A percentile compares a stretch with the other conserved stretches of the same genome.
phyloP scores from a whole-genome alignment of 371 early-diverging fungal genomes.

The Zancudomyces culisetae region DNA sequence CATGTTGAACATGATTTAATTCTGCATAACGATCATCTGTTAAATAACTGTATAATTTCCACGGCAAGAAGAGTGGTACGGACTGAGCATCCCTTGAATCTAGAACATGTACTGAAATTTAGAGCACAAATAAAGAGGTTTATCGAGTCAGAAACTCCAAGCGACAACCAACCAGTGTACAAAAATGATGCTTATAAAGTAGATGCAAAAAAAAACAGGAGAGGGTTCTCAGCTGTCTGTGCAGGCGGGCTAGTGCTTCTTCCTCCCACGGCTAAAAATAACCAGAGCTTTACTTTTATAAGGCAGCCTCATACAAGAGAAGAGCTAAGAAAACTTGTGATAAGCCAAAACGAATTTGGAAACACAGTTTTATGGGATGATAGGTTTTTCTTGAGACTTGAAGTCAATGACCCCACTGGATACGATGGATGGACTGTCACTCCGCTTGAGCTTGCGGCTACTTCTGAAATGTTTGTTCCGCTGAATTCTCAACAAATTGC shows the following conservation, averaged over 20 bases:
- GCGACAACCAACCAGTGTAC: background rate
- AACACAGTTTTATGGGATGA: background rate
- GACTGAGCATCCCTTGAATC: conserved; percentile 15
- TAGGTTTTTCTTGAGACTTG: too few species aligned
- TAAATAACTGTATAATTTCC: conserved; percentile 1
- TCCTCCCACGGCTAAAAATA: background rate
- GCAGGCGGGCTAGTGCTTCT: background rate
- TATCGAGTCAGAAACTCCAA: too few species aligned
- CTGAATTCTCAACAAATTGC: too few species aligned
- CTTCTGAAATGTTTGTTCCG: too few species aligned
- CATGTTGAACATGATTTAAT: background rate
- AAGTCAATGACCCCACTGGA: too few species aligned
- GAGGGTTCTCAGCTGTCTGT: background rate
- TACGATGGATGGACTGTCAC: too few species aligned
- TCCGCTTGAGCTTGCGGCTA: too few species aligned
- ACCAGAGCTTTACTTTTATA: background rate
- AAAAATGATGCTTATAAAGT: background rate
- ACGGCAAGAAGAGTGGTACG: conserved; percentile 11
- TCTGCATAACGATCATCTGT: too few species aligned
- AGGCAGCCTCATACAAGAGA: background rate
- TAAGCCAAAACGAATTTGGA: background rate
- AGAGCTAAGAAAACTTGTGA: background rate
- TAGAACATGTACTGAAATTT: conserved; percentile 10
- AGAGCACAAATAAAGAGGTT: too few species aligned
- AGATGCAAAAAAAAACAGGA: background rate